These are phyloP conservation scores for Quercus suber DNA, from an alignment of 306 rosid species.

Conservation along the genomic window DNA sequence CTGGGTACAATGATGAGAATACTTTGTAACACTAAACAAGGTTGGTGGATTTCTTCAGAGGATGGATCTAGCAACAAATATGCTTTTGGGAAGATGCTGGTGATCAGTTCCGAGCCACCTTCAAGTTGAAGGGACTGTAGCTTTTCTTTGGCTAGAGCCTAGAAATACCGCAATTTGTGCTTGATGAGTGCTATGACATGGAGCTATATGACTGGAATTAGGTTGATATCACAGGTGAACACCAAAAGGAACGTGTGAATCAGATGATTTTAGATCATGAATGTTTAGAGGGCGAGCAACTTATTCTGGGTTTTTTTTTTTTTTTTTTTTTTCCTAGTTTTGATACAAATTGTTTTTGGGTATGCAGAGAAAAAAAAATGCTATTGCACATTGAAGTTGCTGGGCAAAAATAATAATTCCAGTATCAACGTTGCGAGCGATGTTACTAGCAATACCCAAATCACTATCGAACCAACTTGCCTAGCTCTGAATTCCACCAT, in stretches of 20 bases:
- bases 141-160: constrained; percentile 61
- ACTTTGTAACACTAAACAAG: constrained; percentile 85
- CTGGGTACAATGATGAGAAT: constrained; percentile 87
- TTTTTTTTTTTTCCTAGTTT: no score
- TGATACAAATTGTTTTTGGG: no score
- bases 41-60: constrained; percentile 93
- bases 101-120: constrained; percentile 70
- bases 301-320: not conserved
- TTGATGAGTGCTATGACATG: constrained; percentile 92
- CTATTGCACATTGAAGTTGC: no score
- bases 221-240: constrained; percentile 69
- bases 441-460: no score
- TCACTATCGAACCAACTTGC: no score
- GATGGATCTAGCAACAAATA: constrained; percentile 93
- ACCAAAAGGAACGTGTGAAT: constrained; percentile 75
- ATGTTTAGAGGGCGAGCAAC: constrained; percentile 79
- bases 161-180: constrained; percentile 68
- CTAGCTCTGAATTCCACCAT: no score
- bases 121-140: constrained; percentile 89
- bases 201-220: constrained; percentile 83
- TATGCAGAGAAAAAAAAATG: no score
- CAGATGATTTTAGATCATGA: constrained; percentile 84
- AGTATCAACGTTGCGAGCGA: no score
- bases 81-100: constrained; percentile 92
- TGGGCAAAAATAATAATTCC: no score